A percentile compares a stretch with the other conserved stretches of the same genome.
Conservation (phyloP, 2,329 filamentous ascomycete genomes). For the Colletotrichum spinosum region DNA sequence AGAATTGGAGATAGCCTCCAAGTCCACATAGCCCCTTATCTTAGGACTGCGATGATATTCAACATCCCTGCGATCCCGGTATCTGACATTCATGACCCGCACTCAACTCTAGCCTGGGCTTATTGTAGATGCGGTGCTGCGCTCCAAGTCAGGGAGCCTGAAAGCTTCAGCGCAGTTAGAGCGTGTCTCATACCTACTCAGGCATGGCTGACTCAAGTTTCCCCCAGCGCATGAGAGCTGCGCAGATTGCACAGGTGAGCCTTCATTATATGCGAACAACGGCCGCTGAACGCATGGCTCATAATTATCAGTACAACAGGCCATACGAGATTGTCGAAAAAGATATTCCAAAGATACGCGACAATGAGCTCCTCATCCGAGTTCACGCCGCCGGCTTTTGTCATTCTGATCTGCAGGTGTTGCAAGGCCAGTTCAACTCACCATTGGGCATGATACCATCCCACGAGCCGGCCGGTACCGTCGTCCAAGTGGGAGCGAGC, state of each 20-base stretch:
- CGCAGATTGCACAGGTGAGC: constrained; percentile 33
- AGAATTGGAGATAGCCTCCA: too few species aligned
- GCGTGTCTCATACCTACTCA: background rate
- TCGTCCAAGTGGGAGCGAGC: constrained; percentile 44
- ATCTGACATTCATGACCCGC: too few species aligned
- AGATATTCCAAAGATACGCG: constrained; percentile 40
- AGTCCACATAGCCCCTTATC: too few species aligned
- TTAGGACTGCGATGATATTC: too few species aligned
- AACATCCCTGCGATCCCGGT: too few species aligned
- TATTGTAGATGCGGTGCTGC: too few species aligned
- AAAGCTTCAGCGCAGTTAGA: too few species aligned
- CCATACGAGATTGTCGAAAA: constrained; percentile 42
- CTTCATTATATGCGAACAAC: background rate
- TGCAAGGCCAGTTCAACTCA: constrained; percentile 47
- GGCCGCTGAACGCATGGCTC: background rate
- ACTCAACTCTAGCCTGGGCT: too few species aligned
- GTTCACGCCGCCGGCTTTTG: constrained; percentile 51
- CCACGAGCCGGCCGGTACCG: constrained; percentile 50
- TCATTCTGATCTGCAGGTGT: constrained; percentile 51
- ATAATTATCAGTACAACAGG: constrained; percentile 42
- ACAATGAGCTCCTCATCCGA: constrained; percentile 46
- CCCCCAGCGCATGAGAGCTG: constrained; percentile 38
- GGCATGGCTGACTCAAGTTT: background rate
- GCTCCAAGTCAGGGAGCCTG: too few species aligned
- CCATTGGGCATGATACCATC: constrained; percentile 46